A percentile compares a stretch with the other conserved stretches of the same genome.
phyloP scores from a whole-genome alignment of 1,139 yeast species.

The Taphrina wiesneri region DNA sequence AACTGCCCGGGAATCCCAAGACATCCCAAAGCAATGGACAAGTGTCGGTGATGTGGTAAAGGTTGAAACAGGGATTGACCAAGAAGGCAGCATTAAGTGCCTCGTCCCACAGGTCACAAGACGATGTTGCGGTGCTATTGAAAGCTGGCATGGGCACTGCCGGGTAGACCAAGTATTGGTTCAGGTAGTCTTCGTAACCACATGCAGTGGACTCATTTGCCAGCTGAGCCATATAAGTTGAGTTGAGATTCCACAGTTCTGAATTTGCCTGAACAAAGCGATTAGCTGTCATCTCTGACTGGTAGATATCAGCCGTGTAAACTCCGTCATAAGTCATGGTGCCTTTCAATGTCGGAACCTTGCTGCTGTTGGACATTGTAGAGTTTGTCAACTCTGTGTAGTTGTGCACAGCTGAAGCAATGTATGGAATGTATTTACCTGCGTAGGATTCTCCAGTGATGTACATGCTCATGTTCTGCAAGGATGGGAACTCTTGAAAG shows the following conservation, averaged over 20 bases:
- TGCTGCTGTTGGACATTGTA: background rate
- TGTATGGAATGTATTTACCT: slow-evolving; percentile 91
- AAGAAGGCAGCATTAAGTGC: background rate
- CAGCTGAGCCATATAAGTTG: background rate
- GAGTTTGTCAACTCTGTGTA: background rate
- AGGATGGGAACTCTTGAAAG: slow-evolving; percentile 68
- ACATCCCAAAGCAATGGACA: slow-evolving; percentile 21
- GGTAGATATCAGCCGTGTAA: slow-evolving; percentile 4
- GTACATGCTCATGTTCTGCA: slow-evolving; percentile 47
- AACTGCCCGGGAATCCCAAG: slow-evolving; percentile 15
- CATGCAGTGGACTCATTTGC: slow-evolving; percentile 1
- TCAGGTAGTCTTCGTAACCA: slow-evolving; percentile 14
- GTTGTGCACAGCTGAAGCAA: slow-evolving; percentile 59
- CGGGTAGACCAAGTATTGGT: slow-evolving; percentile 5
- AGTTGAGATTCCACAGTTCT: slow-evolving; percentile 2
- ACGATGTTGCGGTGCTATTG: background rate
- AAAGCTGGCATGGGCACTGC: background rate
- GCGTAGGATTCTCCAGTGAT: slow-evolving; percentile 96
- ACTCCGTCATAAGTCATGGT: slow-evolving; percentile 17
- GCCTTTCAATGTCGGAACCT: slow-evolving; percentile 6
- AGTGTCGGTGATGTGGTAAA: slow-evolving; percentile 15
- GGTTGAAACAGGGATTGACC: slow-evolving; percentile 17
- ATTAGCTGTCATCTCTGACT: slow-evolving; percentile 3
- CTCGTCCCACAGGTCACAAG: slow-evolving; percentile 1
- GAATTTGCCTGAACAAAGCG: background rate